Evolutionary conservation across 2,329 filamentous ascomycete species (phyloP), one percentile per base, ranked within the genome.

Genomic region (Dactylella cylindrospora): DNA sequence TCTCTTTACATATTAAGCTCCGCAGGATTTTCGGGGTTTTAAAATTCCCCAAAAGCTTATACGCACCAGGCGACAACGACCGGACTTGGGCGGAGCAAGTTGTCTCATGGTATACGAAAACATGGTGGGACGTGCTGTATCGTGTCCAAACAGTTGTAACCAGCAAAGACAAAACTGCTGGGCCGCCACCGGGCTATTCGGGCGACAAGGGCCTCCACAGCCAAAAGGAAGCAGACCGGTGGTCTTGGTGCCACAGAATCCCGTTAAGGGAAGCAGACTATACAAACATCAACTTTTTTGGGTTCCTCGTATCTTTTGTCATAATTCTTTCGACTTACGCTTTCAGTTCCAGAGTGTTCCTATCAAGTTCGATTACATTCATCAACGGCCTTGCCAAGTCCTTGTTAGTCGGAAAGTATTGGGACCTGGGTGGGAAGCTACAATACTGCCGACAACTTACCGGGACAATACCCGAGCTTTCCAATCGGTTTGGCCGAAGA

Each of bases 21-120:
- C 44, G 6, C 15, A 28, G 7, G 20, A 29, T 10, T 35, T n/a
- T n/a, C n/a, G n/a, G n/a, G n/a, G n/a, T n/a, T n/a, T n/a, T n/a
- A n/a, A n/a, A n/a, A n/a, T n/a, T n/a, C n/a, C n/a, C n/a, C n/a
- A n/a, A n/a, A n/a, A n/a, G n/a, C n/a, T n/a, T n/a, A n/a, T n/a
- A n/a, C n/a, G n/a, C n/a, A n/a, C n/a, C n/a, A 36, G 32, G 29
- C 29, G 44, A 19, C 1, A 9, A 20, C 3, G 22, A 29, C 28
- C 38, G 38, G 13, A 23, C 20, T 12, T 47, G 46, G 46, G 25
- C 5, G n/a, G 35, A 50, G 1, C 10, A 50, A 22, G 25, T 40
- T 23, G 17, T 39, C 10, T 50, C 46, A 40, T 50, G 46, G 46
- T 40, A 50, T 40, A 5, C 40, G 2, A 50, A 29, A 17, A 22